These are phyloP conservation scores for Aspergillus bombycis DNA, from an alignment of 2,329 filamentous ascomycete species.

Conservation along the genomic window DNA sequence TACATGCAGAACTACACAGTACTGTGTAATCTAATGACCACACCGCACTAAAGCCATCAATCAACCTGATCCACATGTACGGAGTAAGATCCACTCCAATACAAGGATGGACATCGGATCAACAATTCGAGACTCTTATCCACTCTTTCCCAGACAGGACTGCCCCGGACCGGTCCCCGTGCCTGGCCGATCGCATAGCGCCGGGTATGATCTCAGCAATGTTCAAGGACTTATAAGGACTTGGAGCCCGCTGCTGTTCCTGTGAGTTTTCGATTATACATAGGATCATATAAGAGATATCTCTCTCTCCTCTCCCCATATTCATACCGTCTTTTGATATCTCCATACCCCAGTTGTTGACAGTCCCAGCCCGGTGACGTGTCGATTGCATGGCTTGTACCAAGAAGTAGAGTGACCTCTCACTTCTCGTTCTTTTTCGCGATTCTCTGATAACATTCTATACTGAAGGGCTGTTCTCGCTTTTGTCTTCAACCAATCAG, in stretches of 20 bases:
- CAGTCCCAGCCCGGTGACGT: slow-evolving; percentile 9
- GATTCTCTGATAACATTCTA: neutral
- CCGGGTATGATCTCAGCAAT: slow-evolving; percentile 17
- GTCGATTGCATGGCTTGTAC: slow-evolving; percentile 17
- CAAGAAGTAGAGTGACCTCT: slow-evolving; percentile 4
- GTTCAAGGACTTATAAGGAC: slow-evolving; percentile 5
- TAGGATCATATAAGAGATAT: slow-evolving; percentile 4
- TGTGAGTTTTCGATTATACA: neutral
- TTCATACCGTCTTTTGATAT: neutral
- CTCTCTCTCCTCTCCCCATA: neutral
- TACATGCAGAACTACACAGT: neutral
- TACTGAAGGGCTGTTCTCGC: neutral
- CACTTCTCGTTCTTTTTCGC: slow-evolving; percentile 2
- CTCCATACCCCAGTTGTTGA: neutral
- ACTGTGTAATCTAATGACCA: neutral
- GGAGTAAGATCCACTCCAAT: neutral
- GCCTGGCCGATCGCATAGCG: slow-evolving; percentile 32
- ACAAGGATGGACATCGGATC: slow-evolving; percentile 11
- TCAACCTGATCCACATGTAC: neutral
- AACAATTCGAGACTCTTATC: slow-evolving; percentile 14
- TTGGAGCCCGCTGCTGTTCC: neutral
- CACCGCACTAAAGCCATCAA: neutral
- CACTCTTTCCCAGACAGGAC: neutral
- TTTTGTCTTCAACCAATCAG: neutral
- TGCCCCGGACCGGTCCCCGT: slow-evolving; percentile 27